phyloP scores from a whole-genome alignment of 495 filamentous ascomycete genomes.

The Penicillium taxi region DNA sequence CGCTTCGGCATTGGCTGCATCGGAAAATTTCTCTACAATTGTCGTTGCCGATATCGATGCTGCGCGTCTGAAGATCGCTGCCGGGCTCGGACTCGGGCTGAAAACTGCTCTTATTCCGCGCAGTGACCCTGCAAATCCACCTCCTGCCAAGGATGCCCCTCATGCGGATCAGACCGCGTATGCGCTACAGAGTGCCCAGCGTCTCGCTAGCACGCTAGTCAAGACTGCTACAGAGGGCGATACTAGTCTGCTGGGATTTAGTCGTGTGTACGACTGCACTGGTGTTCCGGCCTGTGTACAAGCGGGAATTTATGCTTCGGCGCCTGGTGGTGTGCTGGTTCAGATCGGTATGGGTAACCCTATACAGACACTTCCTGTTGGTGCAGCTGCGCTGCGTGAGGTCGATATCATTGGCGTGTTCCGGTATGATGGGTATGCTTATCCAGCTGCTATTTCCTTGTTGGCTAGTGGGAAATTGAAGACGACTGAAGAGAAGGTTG shows the following conservation, averaged over 20 bases:
- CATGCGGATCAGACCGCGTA: slow-evolving; percentile 35
- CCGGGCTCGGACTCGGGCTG: slow-evolving; percentile 59
- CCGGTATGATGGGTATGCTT: slow-evolving; percentile 74
- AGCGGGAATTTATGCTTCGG: slow-evolving; percentile 74
- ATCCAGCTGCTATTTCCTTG: slow-evolving; percentile 70
- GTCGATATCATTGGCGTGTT: slow-evolving; percentile 92
- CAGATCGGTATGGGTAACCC: slow-evolving; percentile 94
- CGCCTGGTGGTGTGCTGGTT: slow-evolving; percentile 71
- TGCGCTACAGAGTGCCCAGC: slow-evolving; percentile 32
- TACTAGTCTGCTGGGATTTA: slow-evolving; percentile 47
- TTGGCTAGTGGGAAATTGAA: slow-evolving; percentile 54
- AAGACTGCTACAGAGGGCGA: slow-evolving; percentile 29
- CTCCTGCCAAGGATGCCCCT: slow-evolving; percentile 30
- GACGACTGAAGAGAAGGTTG: slow-evolving; percentile 47
- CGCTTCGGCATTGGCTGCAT: slow-evolving; percentile 50
- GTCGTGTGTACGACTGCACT: slow-evolving; percentile 83
- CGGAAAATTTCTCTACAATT: slow-evolving; percentile 62
- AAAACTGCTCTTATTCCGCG: slow-evolving; percentile 51
- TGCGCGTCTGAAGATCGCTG: slow-evolving; percentile 63
- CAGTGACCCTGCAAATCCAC: slow-evolving; percentile 26
- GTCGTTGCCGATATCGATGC: slow-evolving; percentile 75
- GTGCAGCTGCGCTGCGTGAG: slow-evolving; percentile 76
- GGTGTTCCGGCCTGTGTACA: slow-evolving; percentile 83
- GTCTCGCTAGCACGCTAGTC: slow-evolving; percentile 35
- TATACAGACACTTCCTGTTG: slow-evolving; percentile 77